Percentiles rank a stretch among this genome's conserved stretches.
Conservation (phyloP, 139 green algal genomes). For the Chlorella sp. region DNA sequence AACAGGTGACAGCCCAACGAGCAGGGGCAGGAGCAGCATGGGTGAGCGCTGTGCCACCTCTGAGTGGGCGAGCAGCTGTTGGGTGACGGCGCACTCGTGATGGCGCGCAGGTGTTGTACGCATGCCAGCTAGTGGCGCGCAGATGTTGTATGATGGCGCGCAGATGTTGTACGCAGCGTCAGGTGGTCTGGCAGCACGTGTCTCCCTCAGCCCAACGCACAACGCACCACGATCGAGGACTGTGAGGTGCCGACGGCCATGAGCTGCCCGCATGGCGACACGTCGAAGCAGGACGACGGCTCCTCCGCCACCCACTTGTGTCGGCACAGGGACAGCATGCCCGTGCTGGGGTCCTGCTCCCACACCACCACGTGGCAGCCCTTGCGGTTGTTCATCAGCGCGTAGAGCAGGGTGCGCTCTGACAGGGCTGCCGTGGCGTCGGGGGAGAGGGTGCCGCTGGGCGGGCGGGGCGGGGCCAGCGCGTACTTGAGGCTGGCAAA, state of each 20-base stretch:
- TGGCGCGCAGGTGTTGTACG: no score
- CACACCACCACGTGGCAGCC: slow-evolving; percentile 17
- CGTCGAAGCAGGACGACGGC: slow-evolving; percentile 16
- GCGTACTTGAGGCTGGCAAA: slow-evolving; percentile 11
- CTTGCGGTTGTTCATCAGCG: slow-evolving; percentile 21
- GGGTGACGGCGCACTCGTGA: no score
- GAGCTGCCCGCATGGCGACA: slow-evolving; percentile 4
- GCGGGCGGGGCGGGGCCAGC: no score
- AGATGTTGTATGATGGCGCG: no score
- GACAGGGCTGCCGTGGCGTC: not conserved
- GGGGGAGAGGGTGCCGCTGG: not conserved
- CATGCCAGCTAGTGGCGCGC: no score
- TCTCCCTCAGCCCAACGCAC: no score
- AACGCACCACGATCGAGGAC: slow-evolving; percentile 14
- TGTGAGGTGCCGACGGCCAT: slow-evolving; percentile 16
- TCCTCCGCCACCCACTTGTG: slow-evolving; percentile 2
- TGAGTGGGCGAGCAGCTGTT: no score
- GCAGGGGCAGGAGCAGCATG: no score
- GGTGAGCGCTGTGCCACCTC: no score
- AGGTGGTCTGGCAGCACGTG: no score
- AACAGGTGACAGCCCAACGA: not conserved
- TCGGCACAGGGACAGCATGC: slow-evolving; percentile 13
- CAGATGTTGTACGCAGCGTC: no score
- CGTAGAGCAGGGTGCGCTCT: slow-evolving; percentile 3
- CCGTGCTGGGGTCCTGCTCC: slow-evolving; percentile 13